A percentile compares a stretch with the other conserved stretches of the same genome.
phyloP scores from a whole-genome alignment of 208 protist genomes.

The Wallacemonas sp. region DNA sequence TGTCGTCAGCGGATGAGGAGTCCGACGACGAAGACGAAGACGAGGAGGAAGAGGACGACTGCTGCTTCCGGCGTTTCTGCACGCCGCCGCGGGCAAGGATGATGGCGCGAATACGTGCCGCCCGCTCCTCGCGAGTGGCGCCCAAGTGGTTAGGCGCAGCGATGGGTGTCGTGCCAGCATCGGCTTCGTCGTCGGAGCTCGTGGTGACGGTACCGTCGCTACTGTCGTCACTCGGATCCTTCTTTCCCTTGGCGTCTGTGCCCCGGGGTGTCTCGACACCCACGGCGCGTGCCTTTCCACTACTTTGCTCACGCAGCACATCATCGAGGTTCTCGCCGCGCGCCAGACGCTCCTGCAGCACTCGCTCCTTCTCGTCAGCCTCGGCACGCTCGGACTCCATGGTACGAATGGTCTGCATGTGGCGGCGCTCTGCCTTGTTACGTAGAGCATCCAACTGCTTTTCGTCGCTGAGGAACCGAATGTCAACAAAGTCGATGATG shows the following conservation, averaged over 20 bases:
- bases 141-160: neutral
- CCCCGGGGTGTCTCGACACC: neutral
- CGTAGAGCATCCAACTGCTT: constrained; percentile 70
- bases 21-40: neutral
- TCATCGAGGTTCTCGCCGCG: neutral
- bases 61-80: neutral
- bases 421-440: constrained; percentile 67
- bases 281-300: neutral
- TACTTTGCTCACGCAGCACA: neutral
- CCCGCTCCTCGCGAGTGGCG: neutral
- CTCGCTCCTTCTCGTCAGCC: constrained; percentile 12
- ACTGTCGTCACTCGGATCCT: neutral
- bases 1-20: constrained; percentile 14
- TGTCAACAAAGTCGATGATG: constrained; percentile 89
- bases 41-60: neutral
- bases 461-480: constrained; percentile 82
- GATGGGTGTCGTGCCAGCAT: too few relatives aligned
- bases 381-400: constrained; percentile 56
- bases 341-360: neutral
- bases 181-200: neutral
- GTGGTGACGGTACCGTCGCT: constrained; percentile 2
- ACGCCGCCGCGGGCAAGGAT: neutral
- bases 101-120: constrained; percentile 5
- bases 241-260: neutral
- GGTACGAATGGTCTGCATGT: constrained; percentile 66